Evolutionary conservation across 2,329 filamentous ascomycete genomes (phyloP).

Genomic region (Pseudocercospora macadamiae): DNA sequence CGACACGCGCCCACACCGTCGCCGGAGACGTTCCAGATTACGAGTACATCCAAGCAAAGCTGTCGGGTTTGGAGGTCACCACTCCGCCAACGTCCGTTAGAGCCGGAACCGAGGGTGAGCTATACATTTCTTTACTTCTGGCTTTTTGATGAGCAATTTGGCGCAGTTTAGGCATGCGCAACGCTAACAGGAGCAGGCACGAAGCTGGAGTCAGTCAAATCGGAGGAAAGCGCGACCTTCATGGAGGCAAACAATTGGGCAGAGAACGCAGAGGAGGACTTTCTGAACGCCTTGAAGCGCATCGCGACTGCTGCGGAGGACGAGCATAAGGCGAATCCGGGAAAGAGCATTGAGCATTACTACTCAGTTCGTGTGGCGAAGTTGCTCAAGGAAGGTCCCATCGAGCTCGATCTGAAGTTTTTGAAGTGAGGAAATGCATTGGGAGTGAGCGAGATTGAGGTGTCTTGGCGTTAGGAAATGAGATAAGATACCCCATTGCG

Average conservation of each 20-base stretch:
- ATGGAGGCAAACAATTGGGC: constrained; percentile 38
- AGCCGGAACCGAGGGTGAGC: neutral
- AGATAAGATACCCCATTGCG: neutral
- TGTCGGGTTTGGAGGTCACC: neutral
- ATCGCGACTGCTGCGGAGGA: constrained; percentile 39
- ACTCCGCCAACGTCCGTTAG: constrained; percentile 8
- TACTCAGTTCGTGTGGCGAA: constrained; percentile 35
- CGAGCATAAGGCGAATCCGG: constrained; percentile 32
- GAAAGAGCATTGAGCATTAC: constrained; percentile 32
- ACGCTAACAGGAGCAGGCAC: constrained; percentile 3
- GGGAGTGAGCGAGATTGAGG: neutral
- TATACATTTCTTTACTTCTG: neutral
- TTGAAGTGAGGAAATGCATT: constrained; percentile 16
- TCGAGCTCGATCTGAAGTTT: constrained; percentile 29
- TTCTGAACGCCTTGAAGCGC: constrained; percentile 33
- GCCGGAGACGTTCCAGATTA: constrained; percentile 16
- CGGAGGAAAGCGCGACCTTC: neutral
- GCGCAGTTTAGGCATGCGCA: neutral
- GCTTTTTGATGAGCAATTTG: neutral
- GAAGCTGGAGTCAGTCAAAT: neutral
- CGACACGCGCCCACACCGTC: constrained; percentile 20
- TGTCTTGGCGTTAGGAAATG: constrained; percentile 4
- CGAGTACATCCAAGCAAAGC: neutral
- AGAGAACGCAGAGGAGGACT: constrained; percentile 36
- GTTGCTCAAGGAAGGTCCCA: constrained; percentile 29